Base-by-base conservation (phyloP, 768 basidiomycete species). In the Serendipita sp. region DNA sequence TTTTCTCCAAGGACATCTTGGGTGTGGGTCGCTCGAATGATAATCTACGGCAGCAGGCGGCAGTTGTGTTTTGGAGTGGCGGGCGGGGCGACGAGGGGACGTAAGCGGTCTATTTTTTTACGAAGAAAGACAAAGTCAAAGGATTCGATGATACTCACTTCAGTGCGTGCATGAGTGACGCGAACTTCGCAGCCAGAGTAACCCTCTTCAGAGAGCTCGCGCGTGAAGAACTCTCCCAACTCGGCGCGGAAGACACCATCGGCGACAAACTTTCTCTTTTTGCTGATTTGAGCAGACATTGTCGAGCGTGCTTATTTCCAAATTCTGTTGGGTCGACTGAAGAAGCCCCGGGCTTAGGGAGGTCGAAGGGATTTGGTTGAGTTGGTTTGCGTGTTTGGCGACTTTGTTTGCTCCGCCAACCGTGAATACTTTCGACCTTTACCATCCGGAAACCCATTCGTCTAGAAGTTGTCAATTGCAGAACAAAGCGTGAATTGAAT, bases 171-270 rank as follows among this genome's bases (percentile, higher is more conserved):
- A 75, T 98, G 95, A 68, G 96, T 97, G 66, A 97, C 94, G 72
- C 96, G 92, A 74, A 99, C 96, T 77, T 99, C 96, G 75, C 96
- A 99, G 62, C 96, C 96, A 77, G 96, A 98, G 83, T 98, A 99
- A 69, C 95, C 95, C 77, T 99, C 96, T 77, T 94, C 94, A 62
- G 96, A 90, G 70, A 98, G 89, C 77, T 98, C 95, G 69, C 93
- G 86, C 64, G 85, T 90, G 76, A 98, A 96, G 82, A 99, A 98
- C 77, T 99, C 96, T 73, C 91, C 91, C 74, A 99, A 83, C 78
- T 99, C 96, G 68, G 96, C 96, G 74, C 91, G 92, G 83, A 94
- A 95, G 63, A 97, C 94, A 85, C 94, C 94, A 73, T 96, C 94
- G 63, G 93, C 92, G 71, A 95, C 89, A 71, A 95, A 94, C 83